Evolutionary conservation across 164 flowering plant genomes (phyloP), one percentile per base, ranked within the genome.

Genomic region (Vitis riparia): DNA sequence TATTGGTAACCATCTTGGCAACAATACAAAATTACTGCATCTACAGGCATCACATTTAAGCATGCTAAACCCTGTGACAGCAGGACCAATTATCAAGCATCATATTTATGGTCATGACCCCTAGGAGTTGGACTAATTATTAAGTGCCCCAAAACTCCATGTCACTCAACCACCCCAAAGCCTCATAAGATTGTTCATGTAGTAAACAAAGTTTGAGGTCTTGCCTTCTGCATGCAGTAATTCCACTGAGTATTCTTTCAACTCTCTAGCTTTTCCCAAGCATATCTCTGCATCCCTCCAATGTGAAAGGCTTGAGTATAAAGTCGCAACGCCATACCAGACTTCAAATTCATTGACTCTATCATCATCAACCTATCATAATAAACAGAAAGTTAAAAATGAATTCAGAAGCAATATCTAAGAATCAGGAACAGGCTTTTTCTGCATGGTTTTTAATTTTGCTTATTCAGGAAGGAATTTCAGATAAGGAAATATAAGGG

Each of bases 261-360:
- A 78, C 17, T 83, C 84, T 76, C 82, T 83, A 67, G 92, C 97
- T 83, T 93, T 95, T 9, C 75, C 86, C 85, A 95, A 77, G 77
- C 99, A 95, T 74, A 89, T 71, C 71, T 93, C 99, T 27, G 87
- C 97, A 81, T 95, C 99, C 65, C 81, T 88, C 97, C 97, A 91
- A 74, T 87, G 88, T n/a, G 91, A 87, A 77, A 95, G 98, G 68
- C 88, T 84, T 61, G 97, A 84, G 76, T 95, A 95, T 32, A 95
- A 74, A 70, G 79, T 83, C 61, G 99, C 93, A 48, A 95, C 92
- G 63, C 88, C 97, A 71, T 85, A 90, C 99, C 99, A 95, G 67
- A 95, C 93, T 81, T 95, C 97, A 82, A 79, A 87, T 69, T 95
- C 99, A 69, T 79, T 78, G n/a, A 84, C 81, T 57, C 76, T 87